These are phyloP conservation scores for Arthrobotrys iridis DNA, from an alignment of 2,329 filamentous ascomycete genomes.

Conservation along the genomic window DNA sequence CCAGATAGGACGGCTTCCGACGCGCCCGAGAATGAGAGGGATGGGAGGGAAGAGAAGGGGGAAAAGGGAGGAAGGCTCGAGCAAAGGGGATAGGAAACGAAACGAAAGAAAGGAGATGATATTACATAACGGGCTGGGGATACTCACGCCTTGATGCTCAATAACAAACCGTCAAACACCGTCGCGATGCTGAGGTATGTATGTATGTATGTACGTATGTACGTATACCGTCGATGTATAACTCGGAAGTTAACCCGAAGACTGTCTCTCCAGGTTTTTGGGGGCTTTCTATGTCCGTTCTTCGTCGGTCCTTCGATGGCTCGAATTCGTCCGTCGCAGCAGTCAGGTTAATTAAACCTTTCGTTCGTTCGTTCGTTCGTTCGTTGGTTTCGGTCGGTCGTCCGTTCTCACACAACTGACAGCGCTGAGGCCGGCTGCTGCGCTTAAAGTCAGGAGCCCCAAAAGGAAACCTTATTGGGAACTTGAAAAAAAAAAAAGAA, in stretches of 20 bases:
- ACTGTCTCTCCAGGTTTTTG: not conserved
- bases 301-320: not conserved
- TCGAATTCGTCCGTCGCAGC: not conserved
- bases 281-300: not conserved
- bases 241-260: conserved; percentile 8
- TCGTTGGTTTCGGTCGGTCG: too few relatives aligned
- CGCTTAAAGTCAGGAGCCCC: conserved; percentile 41
- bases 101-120: conserved; percentile 10
- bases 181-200: conserved; percentile 26
- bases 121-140: conserved; percentile 32
- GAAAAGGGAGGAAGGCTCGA: not conserved
- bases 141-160: conserved; percentile 16
- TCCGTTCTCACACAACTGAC: conserved; percentile 47
- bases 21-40: conserved; percentile 5
- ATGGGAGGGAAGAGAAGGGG: not conserved
- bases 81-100: not conserved
- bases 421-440: conserved; percentile 50
- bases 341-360: too few relatives aligned
- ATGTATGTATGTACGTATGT: conserved; percentile 10
- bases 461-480: conserved; percentile 23
- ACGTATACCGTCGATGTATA: not conserved
- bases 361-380: too few relatives aligned
- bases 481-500: conserved; percentile 1
- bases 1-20: conserved; percentile 11
- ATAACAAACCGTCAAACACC: not conserved